Evolutionary conservation across 176 grass and related monocot species (phyloP), one percentile per base, ranked within the genome.

Genomic region (Triticum timopheevii): DNA sequence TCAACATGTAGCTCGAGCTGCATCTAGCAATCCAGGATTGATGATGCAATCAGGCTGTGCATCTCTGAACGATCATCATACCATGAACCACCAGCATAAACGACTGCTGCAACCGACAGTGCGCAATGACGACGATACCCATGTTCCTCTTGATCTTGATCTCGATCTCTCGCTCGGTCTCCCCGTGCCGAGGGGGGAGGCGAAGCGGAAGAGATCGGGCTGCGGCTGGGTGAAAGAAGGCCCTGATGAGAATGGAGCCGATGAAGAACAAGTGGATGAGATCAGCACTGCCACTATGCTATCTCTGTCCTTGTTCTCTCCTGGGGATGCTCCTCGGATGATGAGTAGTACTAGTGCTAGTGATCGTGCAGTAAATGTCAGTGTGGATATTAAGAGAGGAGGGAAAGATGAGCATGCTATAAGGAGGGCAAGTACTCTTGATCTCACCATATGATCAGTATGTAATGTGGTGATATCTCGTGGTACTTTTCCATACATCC

Each of bases 361-460:
- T 85, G 80, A 23, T 71, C 50, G 30, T 67, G 20, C 8, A 40
- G 15, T 75, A 81, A 67, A 35, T 80, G 24, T 30, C 40, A 58
- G 13, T 80, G 47, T 77, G 47, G 65, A 75, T 73, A 49, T 30
- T 30, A 61, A 81, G 65, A 81, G 63, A 65, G 83, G 63, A 65
- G 83, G 22, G 56, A 72, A 61, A 87, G 33, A 76, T 52, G 42
- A 1, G 3, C 44, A 75, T 80, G 45, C 44, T 76, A 52, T 83
- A 80, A 76, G 73, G 77, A 63, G 83, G 90, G n/a, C 61, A 42
- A 92, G 87, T 92, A 92, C 87, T 86, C 90, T 92, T 69, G 74
- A 80, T 89, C 90, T 92, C 87, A 89, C 87, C 79, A 76, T 86
- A 86, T 86, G 75, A 81, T 85, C 56, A 67, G 61, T 81, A 75